Evolutionary conservation across 306 rosid species (phyloP).

Genomic region (Cicer arietinum): DNA sequence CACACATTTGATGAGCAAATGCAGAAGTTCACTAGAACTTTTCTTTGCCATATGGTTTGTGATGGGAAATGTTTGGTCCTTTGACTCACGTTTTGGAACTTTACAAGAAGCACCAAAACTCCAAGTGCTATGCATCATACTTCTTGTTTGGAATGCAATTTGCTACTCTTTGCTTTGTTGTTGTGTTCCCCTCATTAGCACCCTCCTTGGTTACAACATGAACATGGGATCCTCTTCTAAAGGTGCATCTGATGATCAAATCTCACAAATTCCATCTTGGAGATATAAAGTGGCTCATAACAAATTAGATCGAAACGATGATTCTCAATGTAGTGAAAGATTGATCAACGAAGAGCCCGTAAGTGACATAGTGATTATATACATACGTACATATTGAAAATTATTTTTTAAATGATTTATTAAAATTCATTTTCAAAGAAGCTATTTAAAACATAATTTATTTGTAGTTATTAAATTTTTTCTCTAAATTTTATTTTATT

Average conservation of each 20-base stretch:
- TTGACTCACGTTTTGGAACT: conserved; percentile 77
- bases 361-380: conserved; percentile 47
- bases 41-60: conserved; percentile 96
- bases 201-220: conserved; percentile 81
- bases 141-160: conserved; percentile 88
- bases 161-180: conserved; percentile 91
- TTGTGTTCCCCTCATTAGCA: conserved; percentile 75
- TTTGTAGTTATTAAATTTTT: no score
- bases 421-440: no score
- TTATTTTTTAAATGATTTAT: no score
- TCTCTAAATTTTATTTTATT: no score
- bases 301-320: conserved; percentile 45
- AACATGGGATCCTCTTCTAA: conserved; percentile 67
- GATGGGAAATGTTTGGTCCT: conserved; percentile 96
- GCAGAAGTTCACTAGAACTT: conserved; percentile 75
- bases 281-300: conserved; percentile 50
- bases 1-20: conserved; percentile 72
- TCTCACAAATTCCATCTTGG: conserved; percentile 75
- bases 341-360: conserved; percentile 68
- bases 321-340: conserved; percentile 45
- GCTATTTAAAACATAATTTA: no score
- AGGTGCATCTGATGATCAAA: conserved; percentile 88
- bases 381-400: background rate
- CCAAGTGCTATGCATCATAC: conserved; percentile 65
- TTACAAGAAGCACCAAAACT: conserved; percentile 79